phyloP scores from a whole-genome alignment of 257 asterid species.

The Capsicum rhomboideum region DNA sequence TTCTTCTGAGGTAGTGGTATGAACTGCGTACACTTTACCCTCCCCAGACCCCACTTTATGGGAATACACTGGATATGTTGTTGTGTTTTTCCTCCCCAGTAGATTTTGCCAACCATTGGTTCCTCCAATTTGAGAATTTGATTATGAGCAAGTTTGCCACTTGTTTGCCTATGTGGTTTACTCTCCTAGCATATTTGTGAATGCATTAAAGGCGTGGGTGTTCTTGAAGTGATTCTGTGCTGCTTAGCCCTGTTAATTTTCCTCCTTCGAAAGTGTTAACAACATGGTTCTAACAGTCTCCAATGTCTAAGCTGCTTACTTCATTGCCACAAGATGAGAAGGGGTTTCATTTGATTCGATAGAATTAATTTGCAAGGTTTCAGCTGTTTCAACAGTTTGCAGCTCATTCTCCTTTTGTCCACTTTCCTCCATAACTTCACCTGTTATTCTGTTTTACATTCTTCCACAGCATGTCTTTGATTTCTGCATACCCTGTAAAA shows the following conservation, averaged over 20 bases:
- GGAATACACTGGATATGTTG: too few species aligned
- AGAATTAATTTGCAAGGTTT: background rate
- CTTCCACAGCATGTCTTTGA: background rate
- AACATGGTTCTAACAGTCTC: background rate
- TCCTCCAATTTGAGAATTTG: background rate
- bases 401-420: background rate
- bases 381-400: background rate
- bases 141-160: background rate
- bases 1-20: too few species aligned
- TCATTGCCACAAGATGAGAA: background rate
- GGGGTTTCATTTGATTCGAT: background rate
- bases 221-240: background rate
- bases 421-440: background rate
- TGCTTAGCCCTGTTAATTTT: background rate
- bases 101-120: background rate
- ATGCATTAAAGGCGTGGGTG: background rate
- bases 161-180: background rate
- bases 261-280: background rate
- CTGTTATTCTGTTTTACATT: background rate
- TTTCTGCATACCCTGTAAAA: background rate
- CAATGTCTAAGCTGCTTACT: background rate
- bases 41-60: too few species aligned
- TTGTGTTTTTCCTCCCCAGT: too few species aligned
- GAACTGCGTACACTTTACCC: too few species aligned
- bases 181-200: background rate